A percentile compares a stretch with the other conserved stretches of the same genome.
Evolutionary conservation across 805 yeast species (phyloP).

Genomic region (Saccharomycopsis sp.): DNA sequence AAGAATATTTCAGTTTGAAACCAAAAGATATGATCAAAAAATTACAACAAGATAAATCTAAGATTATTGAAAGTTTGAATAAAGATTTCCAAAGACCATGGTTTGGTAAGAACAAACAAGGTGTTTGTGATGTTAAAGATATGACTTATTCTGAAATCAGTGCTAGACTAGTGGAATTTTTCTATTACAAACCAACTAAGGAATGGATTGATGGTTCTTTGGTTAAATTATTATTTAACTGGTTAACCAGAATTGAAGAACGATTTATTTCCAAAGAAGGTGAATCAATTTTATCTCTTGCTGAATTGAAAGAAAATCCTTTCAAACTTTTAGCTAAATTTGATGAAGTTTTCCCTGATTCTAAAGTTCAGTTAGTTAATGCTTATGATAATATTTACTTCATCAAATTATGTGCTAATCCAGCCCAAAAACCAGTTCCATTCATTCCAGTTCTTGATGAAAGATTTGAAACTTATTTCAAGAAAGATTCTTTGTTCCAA

Average conservation of each 20-base stretch:
- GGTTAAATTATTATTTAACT: constrained; percentile 79
- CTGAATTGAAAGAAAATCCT: constrained; percentile 59
- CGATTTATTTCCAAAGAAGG: constrained; percentile 60
- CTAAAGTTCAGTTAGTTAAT: constrained; percentile 72
- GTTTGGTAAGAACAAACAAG: constrained; percentile 70
- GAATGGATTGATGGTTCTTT: constrained; percentile 86
- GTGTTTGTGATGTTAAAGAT: constrained; percentile 84
- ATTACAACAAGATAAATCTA: constrained; percentile 70
- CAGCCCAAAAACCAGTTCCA: constrained; percentile 94
- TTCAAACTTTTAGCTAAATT: constrained; percentile 46
- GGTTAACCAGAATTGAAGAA: constrained; percentile 92
- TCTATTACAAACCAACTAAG: constrained; percentile 60
- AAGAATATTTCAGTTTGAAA: constrained; percentile 83
- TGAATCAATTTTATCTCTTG: constrained; percentile 67
- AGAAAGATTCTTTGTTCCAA: constrained; percentile 99
- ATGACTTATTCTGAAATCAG: constrained; percentile 95
- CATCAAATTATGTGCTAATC: constrained; percentile 71
- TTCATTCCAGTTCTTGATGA: constrained; percentile 93
- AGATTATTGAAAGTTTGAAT: constrained; percentile 76
- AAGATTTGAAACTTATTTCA: constrained; percentile 90
- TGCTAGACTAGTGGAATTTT: constrained; percentile 73
- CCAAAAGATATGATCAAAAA: constrained; percentile 79
- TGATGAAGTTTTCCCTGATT: constrained; percentile 60
- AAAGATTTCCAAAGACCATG: constrained; percentile 97
- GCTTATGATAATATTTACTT: constrained; percentile 95